Evolutionary conservation across 139 green algal species (phyloP).

Genomic region (Coccomyxa sp.): DNA sequence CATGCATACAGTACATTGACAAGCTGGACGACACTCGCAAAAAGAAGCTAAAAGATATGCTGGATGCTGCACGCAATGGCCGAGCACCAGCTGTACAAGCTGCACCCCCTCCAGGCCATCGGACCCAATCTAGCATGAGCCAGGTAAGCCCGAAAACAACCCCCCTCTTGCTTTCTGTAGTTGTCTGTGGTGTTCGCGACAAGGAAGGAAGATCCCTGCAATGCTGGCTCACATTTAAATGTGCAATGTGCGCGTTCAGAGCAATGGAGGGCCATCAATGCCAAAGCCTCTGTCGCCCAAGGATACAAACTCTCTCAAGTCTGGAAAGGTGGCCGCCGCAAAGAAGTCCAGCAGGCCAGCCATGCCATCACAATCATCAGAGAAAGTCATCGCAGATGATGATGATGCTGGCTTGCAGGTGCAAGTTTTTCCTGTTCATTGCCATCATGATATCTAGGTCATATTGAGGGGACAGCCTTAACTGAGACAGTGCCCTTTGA

Average conservation of each 20-base stretch:
- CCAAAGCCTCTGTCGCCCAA: constrained; percentile 5
- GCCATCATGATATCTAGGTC: neutral
- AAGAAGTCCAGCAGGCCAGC: neutral
- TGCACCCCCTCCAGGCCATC: neutral
- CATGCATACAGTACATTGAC: neutral
- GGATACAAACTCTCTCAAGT: constrained; percentile 7
- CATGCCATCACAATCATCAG: neutral
- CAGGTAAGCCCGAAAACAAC: too few species aligned
- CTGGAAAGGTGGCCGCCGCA: neutral
- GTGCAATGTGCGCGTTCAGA: too few species aligned
- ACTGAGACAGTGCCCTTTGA: neutral
- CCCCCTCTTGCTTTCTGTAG: too few species aligned
- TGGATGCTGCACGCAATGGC: constrained; percentile 33
- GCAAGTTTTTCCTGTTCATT: neutral
- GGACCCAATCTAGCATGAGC: too few species aligned
- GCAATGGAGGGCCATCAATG: too few species aligned
- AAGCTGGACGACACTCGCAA: constrained; percentile 62
- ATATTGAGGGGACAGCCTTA: neutral
- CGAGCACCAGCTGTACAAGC: neutral
- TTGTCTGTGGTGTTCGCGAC: too few species aligned
- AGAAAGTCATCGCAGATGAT: constrained; percentile 9
- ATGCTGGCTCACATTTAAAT: too few species aligned
- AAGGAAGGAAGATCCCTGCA: too few species aligned
- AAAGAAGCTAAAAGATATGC: constrained; percentile 73
- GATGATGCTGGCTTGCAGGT: constrained; percentile 17